Percentiles rank a stretch among this genome's conserved stretches.
phyloP scores from a whole-genome alignment of 768 basidiomycete species.

The Xerocomus potaroensis region DNA sequence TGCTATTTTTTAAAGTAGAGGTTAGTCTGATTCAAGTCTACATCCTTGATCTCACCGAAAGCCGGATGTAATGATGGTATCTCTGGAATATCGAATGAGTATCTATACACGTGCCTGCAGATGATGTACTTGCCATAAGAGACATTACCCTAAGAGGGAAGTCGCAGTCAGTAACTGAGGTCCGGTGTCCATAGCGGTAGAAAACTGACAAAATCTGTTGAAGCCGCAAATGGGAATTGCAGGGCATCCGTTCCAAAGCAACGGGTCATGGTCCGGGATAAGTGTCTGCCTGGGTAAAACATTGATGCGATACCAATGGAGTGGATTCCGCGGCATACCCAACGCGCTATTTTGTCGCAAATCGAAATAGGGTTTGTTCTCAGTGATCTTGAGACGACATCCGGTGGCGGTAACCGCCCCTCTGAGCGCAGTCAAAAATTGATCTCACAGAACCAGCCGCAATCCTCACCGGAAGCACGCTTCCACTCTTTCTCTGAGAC shows the following conservation, averaged over 20 bases:
- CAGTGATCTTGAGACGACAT: conserved; percentile 46
- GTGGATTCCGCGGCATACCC: conserved; percentile 33
- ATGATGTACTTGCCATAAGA: conserved; percentile 50
- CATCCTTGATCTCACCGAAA: conserved; percentile 42
- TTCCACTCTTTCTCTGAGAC: conserved; percentile 54
- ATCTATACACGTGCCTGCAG: conserved; percentile 2
- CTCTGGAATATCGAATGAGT: conserved; percentile 34
- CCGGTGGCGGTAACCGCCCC: conserved; percentile 64
- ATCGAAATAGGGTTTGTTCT: conserved; percentile 46
- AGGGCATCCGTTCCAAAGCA: conserved; percentile 40
- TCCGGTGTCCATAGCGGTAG: background rate
- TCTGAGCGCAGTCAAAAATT: conserved; percentile 33
- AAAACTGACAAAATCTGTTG: conserved; percentile 72
- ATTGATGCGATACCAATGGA: conserved; percentile 1
- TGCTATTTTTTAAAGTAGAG: conserved; percentile 39
- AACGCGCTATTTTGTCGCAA: conserved; percentile 55
- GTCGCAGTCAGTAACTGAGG: conserved; percentile 11
- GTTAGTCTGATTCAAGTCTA: conserved; percentile 11
- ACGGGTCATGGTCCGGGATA: conserved; percentile 42
- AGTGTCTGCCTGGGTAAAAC: conserved; percentile 45
- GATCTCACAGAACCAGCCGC: background rate
- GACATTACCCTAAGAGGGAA: conserved; percentile 59
- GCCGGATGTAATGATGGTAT: conserved; percentile 60
- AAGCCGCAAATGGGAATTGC: conserved; percentile 47
- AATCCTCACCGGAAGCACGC: conserved; percentile 66